Conservation (phyloP, 2,329 filamentous ascomycete species). For the Curvularia eragrostidis region DNA sequence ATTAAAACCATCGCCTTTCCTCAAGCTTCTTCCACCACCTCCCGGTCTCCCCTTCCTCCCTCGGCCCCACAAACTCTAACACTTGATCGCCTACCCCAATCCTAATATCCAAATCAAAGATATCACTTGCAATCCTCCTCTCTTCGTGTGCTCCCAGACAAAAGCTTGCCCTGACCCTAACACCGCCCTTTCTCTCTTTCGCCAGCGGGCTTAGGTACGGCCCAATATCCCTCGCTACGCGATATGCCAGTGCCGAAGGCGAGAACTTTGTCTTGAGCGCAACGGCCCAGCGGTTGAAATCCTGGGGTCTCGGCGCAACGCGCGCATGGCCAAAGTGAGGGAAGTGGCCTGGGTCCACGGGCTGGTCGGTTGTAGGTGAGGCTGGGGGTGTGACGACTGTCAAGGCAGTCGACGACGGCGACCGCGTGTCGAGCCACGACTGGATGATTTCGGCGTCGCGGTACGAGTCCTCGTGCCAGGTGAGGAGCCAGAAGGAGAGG, state of each 20-base stretch:
- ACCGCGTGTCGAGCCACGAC: conserved; percentile 54
- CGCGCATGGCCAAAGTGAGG: conserved; percentile 28
- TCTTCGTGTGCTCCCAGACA: conserved; percentile 49
- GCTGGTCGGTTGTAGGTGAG: conserved; percentile 28
- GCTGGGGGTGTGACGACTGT: conserved; percentile 42
- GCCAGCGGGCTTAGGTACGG: conserved; percentile 51
- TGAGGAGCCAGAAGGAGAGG: conserved; percentile 53
- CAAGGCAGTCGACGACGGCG: conserved; percentile 50
- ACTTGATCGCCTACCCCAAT: conserved; percentile 51
- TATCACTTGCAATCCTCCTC: conserved; percentile 42
- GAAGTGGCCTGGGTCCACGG: conserved; percentile 39
- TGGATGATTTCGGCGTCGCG: conserved; percentile 54
- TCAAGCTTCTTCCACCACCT: conserved; percentile 54
- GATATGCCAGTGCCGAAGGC: conserved; percentile 51
- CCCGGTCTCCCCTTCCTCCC: conserved; percentile 53
- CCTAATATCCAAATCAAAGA: conserved; percentile 56
- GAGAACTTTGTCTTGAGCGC: conserved; percentile 50
- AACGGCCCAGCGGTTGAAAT: conserved; percentile 52
- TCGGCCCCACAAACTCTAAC: conserved; percentile 52
- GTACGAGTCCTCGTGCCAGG: conserved; percentile 47
- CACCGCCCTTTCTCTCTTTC: conserved; percentile 50
- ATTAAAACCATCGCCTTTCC: conserved; percentile 54
- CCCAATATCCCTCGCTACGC: conserved; percentile 50
- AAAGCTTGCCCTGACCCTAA: conserved; percentile 55
- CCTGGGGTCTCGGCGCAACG: conserved; percentile 23